Percentiles rank a stretch among this genome's conserved stretches.
Evolutionary conservation across 441 rosid genomes (phyloP).

Genomic region (Cnidoscolus chayamansa): DNA sequence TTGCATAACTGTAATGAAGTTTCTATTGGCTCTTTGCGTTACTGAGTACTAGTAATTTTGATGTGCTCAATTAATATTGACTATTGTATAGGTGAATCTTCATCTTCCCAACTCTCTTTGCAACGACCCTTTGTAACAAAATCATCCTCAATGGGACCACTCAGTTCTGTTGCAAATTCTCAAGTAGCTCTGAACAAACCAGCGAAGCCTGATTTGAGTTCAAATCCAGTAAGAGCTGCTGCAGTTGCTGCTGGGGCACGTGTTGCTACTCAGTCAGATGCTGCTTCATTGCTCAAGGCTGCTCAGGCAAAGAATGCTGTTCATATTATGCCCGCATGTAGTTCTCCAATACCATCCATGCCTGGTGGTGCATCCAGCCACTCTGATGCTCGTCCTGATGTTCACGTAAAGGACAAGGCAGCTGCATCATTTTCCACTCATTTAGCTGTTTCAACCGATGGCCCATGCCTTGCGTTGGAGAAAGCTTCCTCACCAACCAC

Average conservation of each 20-base stretch:
- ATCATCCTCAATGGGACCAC: constrained; percentile 34
- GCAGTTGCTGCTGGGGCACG: constrained; percentile 88
- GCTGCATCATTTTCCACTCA: constrained; percentile 32
- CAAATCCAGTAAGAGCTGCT: constrained; percentile 69
- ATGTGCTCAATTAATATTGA: neutral
- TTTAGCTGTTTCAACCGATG: constrained; percentile 32
- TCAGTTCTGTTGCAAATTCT: constrained; percentile 39
- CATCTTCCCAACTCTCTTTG: constrained; percentile 39
- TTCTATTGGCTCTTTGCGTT: neutral
- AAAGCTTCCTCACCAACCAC: constrained; percentile 35
- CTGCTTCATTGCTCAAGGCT: constrained; percentile 59
- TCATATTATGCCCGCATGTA: constrained; percentile 45
- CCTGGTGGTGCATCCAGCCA: constrained; percentile 39
- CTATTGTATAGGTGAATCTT: constrained; percentile 34
- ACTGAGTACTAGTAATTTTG: neutral
- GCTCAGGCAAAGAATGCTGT: constrained; percentile 67
- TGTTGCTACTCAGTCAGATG: constrained; percentile 57
- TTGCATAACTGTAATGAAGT: constrained; percentile 4
- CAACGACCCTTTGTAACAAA: constrained; percentile 34
- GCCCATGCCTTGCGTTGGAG: constrained; percentile 29
- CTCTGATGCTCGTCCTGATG: constrained; percentile 37
- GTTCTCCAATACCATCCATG: constrained; percentile 37
- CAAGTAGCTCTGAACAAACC: constrained; percentile 41
- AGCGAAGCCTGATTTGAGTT: constrained; percentile 38
- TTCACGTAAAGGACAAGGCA: constrained; percentile 30